Conservation (phyloP, 73 alveolate genomes). For the Tetrahymena borealis region DNA sequence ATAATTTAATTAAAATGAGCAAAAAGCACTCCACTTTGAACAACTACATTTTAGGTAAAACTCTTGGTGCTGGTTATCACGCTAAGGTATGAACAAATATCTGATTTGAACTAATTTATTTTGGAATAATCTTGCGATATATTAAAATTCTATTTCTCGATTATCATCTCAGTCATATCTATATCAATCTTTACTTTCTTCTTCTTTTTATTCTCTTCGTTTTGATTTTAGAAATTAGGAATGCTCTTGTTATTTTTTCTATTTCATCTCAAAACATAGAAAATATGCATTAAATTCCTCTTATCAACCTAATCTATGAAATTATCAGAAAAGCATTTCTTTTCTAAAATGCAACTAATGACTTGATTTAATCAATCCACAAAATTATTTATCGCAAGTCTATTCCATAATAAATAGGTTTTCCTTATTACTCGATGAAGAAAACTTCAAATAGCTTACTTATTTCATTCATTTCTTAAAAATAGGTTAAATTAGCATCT, state of each 20-base stretch:
- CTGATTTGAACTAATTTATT: no score
- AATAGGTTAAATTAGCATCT: not conserved
- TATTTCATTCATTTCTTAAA: not conserved
- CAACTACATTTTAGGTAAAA: not conserved
- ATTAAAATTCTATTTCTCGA: not conserved
- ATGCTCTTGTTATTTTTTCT: not conserved
- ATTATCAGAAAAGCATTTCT: no score
- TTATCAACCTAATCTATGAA: no score
- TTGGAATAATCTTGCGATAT: not conserved
- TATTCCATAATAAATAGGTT: not conserved
- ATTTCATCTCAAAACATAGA: not conserved
- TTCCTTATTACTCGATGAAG: not conserved
- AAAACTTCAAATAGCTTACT: not conserved
- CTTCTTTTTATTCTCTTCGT: not conserved
- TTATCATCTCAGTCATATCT: not conserved
- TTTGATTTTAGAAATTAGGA: not conserved
- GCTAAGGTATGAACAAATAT: conserved; percentile 11
- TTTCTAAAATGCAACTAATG: not conserved
- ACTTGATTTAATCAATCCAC: not conserved
- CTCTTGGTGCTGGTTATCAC: conserved; percentile 31
- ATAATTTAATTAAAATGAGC: no score
- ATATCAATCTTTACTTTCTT: not conserved
- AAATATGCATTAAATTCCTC: not conserved
- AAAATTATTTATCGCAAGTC: not conserved
- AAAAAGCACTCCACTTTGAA: not conserved